phyloP scores from a whole-genome alignment of 345 rosid species.

The Brassica incana region DNA sequence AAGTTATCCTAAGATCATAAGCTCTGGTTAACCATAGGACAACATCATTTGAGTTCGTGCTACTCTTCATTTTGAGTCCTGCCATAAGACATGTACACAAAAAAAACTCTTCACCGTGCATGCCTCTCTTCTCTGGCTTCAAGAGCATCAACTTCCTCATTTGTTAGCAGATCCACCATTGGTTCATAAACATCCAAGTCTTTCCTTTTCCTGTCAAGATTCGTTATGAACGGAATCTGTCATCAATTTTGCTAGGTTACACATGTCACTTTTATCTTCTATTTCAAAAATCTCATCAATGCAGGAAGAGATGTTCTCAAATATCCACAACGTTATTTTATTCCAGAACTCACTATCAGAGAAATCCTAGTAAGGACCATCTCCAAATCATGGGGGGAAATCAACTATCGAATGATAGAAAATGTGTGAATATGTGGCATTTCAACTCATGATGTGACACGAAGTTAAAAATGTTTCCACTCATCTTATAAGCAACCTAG shows the following conservation, averaged over 20 bases:
- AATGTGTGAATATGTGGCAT: conserved; percentile 1
- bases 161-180: conserved; percentile 69
- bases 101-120: conserved; percentile 41
- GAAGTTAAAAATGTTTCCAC: not conserved
- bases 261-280: not conserved
- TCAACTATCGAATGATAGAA: conserved; percentile 5
- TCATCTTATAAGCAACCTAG: not conserved
- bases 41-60: conserved; percentile 19
- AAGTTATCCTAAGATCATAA: not conserved
- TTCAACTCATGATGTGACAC: not conserved
- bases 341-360: not conserved
- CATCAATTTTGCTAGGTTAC: conserved; percentile 2
- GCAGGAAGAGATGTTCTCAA: conserved; percentile 7
- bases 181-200: conserved; percentile 90
- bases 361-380: conserved; percentile 5
- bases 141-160: conserved; percentile 78
- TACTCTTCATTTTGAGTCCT: not conserved
- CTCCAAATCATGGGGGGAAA: conserved; percentile 12
- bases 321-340: not conserved
- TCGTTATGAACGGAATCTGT: not conserved
- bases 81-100: not conserved
- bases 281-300: not conserved
- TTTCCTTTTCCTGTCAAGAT: conserved; percentile 75
- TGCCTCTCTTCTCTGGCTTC: conserved; percentile 81
- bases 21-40: conserved; percentile 20